A percentile compares a stretch with the other conserved stretches of the same genome.
Conservation (phyloP, 805 yeast genomes). For the Cyberlindnera americana region DNA sequence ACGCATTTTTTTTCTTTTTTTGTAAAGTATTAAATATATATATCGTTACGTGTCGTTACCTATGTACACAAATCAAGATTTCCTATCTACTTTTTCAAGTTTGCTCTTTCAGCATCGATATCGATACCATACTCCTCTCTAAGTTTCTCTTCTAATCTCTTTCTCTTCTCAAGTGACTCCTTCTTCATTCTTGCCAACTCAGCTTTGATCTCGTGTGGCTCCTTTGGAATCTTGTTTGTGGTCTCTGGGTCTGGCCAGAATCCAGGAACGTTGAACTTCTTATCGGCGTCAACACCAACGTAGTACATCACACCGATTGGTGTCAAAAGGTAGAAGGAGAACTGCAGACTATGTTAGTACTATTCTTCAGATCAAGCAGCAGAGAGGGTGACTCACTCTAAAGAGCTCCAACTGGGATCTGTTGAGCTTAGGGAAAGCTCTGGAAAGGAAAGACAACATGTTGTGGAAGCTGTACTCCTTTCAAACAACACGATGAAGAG, state of each 20-base stretch:
- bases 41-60: slow-evolving; percentile 8
- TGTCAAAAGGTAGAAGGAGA: slow-evolving; percentile 77
- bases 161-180: slow-evolving; percentile 70
- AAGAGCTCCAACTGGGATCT: slow-evolving; percentile 54
- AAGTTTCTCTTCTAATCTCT: slow-evolving; percentile 68
- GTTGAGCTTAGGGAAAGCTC: slow-evolving; percentile 29
- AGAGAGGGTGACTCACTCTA: slow-evolving; percentile 32
- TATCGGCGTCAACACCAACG: slow-evolving; percentile 87
- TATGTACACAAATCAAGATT: slow-evolving; percentile 1
- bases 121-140: slow-evolving; percentile 61
- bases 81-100: slow-evolving; percentile 23
- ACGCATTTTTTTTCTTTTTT: too few relatives aligned
- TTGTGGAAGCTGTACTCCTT: background rate
- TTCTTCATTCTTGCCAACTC: slow-evolving; percentile 84
- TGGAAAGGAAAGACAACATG: slow-evolving; percentile 10
- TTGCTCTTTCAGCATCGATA: slow-evolving; percentile 42
- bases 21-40: too few relatives aligned
- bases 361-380: background rate
- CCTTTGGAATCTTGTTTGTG: slow-evolving; percentile 86
- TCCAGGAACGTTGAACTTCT: slow-evolving; percentile 85
- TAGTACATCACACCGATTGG: slow-evolving; percentile 93
- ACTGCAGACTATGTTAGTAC: slow-evolving; percentile 51
- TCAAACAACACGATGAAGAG: background rate
- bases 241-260: slow-evolving; percentile 98
- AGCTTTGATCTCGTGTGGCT: slow-evolving; percentile 85